phyloP scores from a whole-genome alignment of 1,284 basidiomycete species.

The Polyporus tsugae region DNA sequence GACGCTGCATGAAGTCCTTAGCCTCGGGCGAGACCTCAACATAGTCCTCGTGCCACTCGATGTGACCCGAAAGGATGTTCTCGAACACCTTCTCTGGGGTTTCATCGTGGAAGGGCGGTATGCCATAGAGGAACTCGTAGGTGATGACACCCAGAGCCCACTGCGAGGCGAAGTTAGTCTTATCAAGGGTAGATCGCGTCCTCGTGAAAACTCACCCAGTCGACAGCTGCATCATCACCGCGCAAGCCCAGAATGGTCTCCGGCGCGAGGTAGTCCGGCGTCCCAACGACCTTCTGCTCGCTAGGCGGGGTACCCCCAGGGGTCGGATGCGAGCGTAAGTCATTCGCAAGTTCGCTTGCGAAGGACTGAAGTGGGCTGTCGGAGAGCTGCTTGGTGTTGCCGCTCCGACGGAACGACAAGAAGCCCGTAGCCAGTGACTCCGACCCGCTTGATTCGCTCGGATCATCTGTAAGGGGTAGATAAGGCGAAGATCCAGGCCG shows the following conservation, averaged over 20 bases:
- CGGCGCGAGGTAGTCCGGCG: slow-evolving; percentile 96
- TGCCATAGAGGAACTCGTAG: slow-evolving; percentile 97
- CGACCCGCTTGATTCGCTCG: slow-evolving; percentile 87
- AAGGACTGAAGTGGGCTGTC: slow-evolving; percentile 86
- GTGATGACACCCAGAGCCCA: slow-evolving; percentile 99
- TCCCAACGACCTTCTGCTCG: slow-evolving; percentile 95
- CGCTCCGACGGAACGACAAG: slow-evolving; percentile 57
- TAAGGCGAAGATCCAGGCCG: slow-evolving; percentile 71
- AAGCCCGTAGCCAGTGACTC: slow-evolving; percentile 70
- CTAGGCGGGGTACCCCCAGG: slow-evolving; percentile 74
- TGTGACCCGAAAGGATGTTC: slow-evolving; percentile 95
- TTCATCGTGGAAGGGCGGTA: slow-evolving; percentile 98
- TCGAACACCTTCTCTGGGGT: slow-evolving; percentile 98
- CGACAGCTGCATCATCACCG: slow-evolving; percentile 94
- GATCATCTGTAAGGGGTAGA: slow-evolving; percentile 77
- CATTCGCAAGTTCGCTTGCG: slow-evolving; percentile 82
- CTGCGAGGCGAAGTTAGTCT: slow-evolving; percentile 45
- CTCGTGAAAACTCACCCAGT: slow-evolving; percentile 78
- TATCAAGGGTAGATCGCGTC: not conserved
- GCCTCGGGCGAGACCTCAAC: slow-evolving; percentile 90
- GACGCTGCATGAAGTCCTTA: slow-evolving; percentile 89
- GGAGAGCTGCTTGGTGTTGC: slow-evolving; percentile 51
- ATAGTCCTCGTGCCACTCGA: slow-evolving; percentile 96
- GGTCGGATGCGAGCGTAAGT: slow-evolving; percentile 74
- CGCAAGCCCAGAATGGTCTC: slow-evolving; percentile 97